These are phyloP conservation scores for Penicillium sumatraense DNA, from an alignment of 2,329 filamentous ascomycete species.

Conservation along the genomic window DNA sequence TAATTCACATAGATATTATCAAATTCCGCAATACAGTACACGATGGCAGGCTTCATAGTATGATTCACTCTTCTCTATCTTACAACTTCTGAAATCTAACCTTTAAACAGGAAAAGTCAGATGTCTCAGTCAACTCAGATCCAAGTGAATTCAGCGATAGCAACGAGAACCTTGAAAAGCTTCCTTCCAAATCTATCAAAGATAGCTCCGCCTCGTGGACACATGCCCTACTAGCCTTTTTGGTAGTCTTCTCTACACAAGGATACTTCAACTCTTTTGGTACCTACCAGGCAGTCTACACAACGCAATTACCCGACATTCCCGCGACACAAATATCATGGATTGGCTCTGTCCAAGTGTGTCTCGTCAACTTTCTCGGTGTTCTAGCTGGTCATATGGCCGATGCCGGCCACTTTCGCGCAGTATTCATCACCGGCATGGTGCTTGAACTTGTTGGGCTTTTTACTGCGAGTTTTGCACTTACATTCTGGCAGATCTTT, in stretches of 20 bases:
- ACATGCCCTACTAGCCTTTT: neutral
- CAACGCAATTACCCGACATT: neutral
- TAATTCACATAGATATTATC: neutral
- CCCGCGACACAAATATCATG: constrained; percentile 1
- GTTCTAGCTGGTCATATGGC: neutral
- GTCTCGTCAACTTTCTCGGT: neutral
- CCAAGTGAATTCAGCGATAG: neutral
- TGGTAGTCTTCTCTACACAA: neutral
- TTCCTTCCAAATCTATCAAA: neutral
- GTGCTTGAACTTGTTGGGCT: neutral
- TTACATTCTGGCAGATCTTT: neutral
- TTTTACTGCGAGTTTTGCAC: neutral
- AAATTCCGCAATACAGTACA: neutral
- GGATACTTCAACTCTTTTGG: constrained; percentile 1
- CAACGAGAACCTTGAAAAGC: neutral
- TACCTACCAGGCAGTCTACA: neutral
- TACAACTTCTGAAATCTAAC: neutral
- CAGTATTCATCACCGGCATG: neutral
- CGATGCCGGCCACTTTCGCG: neutral
- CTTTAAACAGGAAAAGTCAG: neutral
- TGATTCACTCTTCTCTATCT: neutral
- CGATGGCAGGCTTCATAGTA: neutral
- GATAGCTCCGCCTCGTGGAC: neutral
- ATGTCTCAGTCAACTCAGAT: neutral
- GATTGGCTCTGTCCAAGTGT: neutral